These are phyloP conservation scores for Verticillium tricorpus DNA, from an alignment of 2,329 filamentous ascomycete species.

Conservation along the genomic window DNA sequence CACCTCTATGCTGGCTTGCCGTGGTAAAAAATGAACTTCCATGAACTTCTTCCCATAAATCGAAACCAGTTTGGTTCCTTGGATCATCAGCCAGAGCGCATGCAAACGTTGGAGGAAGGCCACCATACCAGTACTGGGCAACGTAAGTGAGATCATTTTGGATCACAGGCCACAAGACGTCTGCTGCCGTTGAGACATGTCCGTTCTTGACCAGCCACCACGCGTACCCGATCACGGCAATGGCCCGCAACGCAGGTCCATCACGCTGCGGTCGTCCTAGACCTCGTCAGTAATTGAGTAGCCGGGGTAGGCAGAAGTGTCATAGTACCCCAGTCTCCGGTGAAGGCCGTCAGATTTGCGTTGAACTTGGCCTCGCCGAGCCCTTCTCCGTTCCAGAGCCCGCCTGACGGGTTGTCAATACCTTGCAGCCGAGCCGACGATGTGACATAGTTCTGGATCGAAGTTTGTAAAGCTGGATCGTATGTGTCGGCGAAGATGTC, in stretches of 20 bases:
- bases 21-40: conserved; percentile 78
- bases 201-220: conserved; percentile 67
- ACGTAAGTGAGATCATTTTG: conserved; percentile 73
- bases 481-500: conserved; percentile 60
- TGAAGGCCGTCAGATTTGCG: conserved; percentile 59
- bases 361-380: conserved; percentile 73
- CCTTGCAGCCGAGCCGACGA: conserved; percentile 63
- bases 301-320: rapidly evolving
- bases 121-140: conserved; percentile 59
- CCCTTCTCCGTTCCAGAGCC: conserved; percentile 43
- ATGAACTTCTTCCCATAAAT: conserved; percentile 79
- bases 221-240: conserved; percentile 66
- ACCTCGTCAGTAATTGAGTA: conserved; percentile 4
- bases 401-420: conserved; percentile 65
- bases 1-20: conserved; percentile 61
- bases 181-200: conserved; percentile 49
- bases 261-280: conserved; percentile 69
- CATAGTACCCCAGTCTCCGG: conserved; percentile 56
- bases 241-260: conserved; percentile 72
- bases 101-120: background rate
- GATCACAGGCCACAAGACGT: conserved; percentile 67
- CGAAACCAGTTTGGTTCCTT: conserved; percentile 59
- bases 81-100: background rate
- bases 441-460: conserved; percentile 64
- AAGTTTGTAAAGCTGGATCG: conserved; percentile 49